Percentiles rank a stretch among this genome's conserved stretches.
Evolutionary conservation across 768 basidiomycete species (phyloP).

Genomic region (Coprinopsis sp.): DNA sequence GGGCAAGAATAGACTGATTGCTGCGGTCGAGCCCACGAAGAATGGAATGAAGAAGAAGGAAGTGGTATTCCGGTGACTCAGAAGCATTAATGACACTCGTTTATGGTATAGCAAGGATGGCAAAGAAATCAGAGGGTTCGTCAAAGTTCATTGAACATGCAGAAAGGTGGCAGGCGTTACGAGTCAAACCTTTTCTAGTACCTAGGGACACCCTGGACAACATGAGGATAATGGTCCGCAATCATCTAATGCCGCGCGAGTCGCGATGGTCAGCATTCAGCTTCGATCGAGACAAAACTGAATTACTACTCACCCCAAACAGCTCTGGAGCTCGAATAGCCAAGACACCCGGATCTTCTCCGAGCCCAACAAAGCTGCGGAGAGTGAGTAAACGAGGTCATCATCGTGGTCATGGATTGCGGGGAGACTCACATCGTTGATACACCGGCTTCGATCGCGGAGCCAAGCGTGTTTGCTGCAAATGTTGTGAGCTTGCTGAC

Average conservation of each 20-base stretch:
- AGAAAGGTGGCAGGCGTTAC: too few species aligned
- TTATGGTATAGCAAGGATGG: too few species aligned
- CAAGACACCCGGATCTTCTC: conserved; percentile 77
- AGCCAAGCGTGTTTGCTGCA: conserved; percentile 61
- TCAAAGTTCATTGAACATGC: too few species aligned
- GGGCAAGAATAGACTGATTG: too few species aligned
- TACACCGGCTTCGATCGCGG: conserved; percentile 80
- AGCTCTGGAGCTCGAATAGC: conserved; percentile 67
- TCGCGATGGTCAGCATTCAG: too few species aligned
- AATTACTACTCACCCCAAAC: conserved; percentile 46
- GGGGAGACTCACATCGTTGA: conserved; percentile 64
- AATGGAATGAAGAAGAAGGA: too few species aligned
- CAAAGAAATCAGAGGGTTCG: too few species aligned
- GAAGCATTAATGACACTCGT: too few species aligned
- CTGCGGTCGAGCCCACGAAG: too few species aligned
- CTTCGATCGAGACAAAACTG: not conserved
- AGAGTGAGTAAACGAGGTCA: not conserved
- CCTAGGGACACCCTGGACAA: conserved; percentile 56
- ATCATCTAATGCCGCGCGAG: too few species aligned
- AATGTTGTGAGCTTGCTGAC: conserved; percentile 7
- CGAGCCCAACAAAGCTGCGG: conserved; percentile 73
- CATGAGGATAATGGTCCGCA: conserved; percentile 61
- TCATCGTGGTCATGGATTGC: not conserved
- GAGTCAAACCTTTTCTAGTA: conserved; percentile 9
- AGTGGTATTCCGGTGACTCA: too few species aligned